Percentiles rank a stretch among this genome's conserved stretches.
Conservation (phyloP, 345 rosid genomes). For the Sapria himalayana region DNA sequence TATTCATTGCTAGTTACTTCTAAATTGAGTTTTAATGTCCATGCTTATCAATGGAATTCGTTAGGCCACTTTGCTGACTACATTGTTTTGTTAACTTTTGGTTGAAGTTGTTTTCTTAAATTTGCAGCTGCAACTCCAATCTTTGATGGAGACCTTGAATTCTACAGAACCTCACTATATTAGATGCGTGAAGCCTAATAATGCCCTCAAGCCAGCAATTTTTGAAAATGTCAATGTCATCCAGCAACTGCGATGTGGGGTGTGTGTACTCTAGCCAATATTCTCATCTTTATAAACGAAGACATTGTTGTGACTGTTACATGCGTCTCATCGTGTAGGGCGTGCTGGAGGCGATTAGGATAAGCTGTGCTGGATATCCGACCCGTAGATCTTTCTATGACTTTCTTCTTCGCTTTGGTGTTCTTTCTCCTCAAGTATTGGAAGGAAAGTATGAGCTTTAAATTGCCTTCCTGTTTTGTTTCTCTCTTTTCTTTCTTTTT, state of each 20-base stretch:
- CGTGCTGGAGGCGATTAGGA: conserved; percentile 97
- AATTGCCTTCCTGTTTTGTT: conserved; percentile 2
- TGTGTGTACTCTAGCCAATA: conserved; percentile 34
- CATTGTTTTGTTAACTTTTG: not conserved
- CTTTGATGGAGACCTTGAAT: conserved; percentile 89
- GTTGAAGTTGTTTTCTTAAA: conserved; percentile 6
- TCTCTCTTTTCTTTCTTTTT: not conserved
- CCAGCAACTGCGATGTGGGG: conserved; percentile 97
- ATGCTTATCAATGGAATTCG: no score
- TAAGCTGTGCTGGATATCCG: conserved; percentile 99
- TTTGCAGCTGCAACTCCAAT: conserved; percentile 89
- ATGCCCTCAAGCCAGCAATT: conserved; percentile 83
- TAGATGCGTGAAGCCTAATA: conserved; percentile 99
- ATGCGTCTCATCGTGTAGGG: conserved; percentile 27
- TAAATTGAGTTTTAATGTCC: no score
- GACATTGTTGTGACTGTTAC: no score
- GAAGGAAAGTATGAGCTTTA: conserved; percentile 67
- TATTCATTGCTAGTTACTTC: no score
- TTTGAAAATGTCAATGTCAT: conserved; percentile 84
- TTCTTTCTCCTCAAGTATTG: conserved; percentile 87
- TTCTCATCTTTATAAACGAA: no score
- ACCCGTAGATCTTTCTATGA: conserved; percentile 90
- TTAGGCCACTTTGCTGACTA: conserved; percentile 3
- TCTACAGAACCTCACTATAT: conserved; percentile 98
- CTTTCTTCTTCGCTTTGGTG: conserved; percentile 88